phyloP scores from a whole-genome alignment of 768 basidiomycete genomes.

The Phanerodontia chrysosporium region DNA sequence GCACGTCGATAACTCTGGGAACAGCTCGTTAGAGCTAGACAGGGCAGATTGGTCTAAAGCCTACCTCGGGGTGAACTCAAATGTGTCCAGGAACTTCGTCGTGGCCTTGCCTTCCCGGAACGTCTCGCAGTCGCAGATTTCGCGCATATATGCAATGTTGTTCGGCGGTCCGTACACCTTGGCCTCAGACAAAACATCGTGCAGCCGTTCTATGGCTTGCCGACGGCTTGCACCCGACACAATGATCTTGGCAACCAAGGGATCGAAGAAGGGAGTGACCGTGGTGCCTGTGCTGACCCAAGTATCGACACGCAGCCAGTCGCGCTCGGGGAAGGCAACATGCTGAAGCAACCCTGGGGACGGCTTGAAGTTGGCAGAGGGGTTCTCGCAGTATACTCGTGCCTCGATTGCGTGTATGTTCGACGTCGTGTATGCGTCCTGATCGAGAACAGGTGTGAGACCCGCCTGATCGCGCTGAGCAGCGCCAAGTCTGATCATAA shows the following conservation, averaged over 20 bases:
- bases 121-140: conserved; percentile 34
- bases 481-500: conserved; percentile 61
- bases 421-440: conserved; percentile 30
- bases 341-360: conserved; percentile 59
- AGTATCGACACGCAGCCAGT: conserved; percentile 59
- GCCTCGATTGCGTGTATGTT: conserved; percentile 47
- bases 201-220: conserved; percentile 42
- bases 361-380: conserved; percentile 51
- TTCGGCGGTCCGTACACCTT: conserved; percentile 56
- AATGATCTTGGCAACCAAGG: conserved; percentile 57
- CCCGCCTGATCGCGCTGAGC: conserved; percentile 26
- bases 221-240: conserved; percentile 43
- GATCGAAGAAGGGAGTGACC: conserved; percentile 53
- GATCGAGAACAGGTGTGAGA: conserved; percentile 33
- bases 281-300: conserved; percentile 49
- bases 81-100: conserved; percentile 45
- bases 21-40: neutral
- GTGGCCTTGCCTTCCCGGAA: conserved; percentile 43
- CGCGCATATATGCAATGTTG: conserved; percentile 48
- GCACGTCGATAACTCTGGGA: conserved; percentile 47
- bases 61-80: conserved; percentile 40
- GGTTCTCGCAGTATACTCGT: conserved; percentile 62
- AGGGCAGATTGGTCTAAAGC: conserved; percentile 12
- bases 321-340: conserved; percentile 37
- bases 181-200: conserved; percentile 32